A percentile compares a stretch with the other conserved stretches of the same genome.
Conservation (phyloP, 257 asterid genomes). For the Schizonepeta tenuifolia region DNA sequence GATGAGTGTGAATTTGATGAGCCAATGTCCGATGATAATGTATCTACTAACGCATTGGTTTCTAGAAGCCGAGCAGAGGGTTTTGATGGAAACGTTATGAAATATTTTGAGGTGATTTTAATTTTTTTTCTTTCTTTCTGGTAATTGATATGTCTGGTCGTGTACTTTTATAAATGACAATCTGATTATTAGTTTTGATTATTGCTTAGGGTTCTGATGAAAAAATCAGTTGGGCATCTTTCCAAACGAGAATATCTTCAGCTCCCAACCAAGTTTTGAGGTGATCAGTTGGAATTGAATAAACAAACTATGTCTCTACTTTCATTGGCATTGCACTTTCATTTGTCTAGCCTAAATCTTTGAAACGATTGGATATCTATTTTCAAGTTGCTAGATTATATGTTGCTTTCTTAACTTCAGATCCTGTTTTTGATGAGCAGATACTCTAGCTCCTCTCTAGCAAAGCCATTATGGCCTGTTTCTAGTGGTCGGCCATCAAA, state of each 20-base stretch:
- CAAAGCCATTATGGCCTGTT: conserved; percentile 88
- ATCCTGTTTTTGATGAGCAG: conserved; percentile 47
- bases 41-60: conserved; percentile 49
- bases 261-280: conserved; percentile 90
- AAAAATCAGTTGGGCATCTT: conserved; percentile 82
- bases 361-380: conserved; percentile 19
- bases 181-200: conserved; percentile 20
- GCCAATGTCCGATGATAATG: conserved; percentile 42
- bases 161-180: not conserved
- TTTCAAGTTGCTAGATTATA: conserved; percentile 22
- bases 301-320: conserved; percentile 15
- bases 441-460: conserved; percentile 64
- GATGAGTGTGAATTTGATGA: conserved; percentile 66
- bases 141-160: conserved; percentile 12
- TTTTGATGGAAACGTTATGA: conserved; percentile 31
- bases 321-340: conserved; percentile 9
- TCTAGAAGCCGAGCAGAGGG: conserved; percentile 55
- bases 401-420: conserved; percentile 2
- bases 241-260: conserved; percentile 76
- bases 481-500: conserved; percentile 75
- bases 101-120: conserved; percentile 44
- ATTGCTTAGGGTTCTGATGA: conserved; percentile 61
- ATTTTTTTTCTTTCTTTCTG: conserved; percentile 2
- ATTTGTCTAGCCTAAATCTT: not conserved
- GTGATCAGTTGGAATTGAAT: conserved; percentile 40